Percentiles rank a stretch among this genome's conserved stretches.
Evolutionary conservation across 1,139 yeast genomes (phyloP).

Genomic region (Yamadazyma mexicana): DNA sequence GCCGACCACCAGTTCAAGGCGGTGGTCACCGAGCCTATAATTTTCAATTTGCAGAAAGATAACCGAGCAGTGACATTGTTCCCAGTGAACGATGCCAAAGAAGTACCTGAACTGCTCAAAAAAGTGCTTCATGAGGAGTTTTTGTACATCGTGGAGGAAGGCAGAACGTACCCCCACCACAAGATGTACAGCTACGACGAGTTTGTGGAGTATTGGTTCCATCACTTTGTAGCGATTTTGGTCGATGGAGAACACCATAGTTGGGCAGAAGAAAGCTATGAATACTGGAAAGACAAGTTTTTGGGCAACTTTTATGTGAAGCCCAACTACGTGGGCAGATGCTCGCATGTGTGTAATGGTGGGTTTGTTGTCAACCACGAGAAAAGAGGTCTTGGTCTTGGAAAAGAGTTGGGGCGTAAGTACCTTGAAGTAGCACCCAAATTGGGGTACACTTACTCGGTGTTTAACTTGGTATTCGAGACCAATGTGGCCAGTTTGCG

Average conservation of each 20-base stretch:
- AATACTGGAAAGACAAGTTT: slow-evolving; percentile 41
- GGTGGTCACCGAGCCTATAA: slow-evolving; percentile 20
- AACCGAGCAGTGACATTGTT: slow-evolving; percentile 33
- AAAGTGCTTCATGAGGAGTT: slow-evolving; percentile 37
- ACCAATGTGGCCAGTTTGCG: slow-evolving; percentile 65
- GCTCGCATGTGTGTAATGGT: slow-evolving; percentile 78
- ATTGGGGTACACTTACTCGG: slow-evolving; percentile 73
- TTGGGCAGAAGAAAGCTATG: slow-evolving; percentile 13
- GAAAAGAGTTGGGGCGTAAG: slow-evolving; percentile 58
- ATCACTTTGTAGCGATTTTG: slow-evolving; percentile 45
- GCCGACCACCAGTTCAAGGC: slow-evolving; percentile 31
- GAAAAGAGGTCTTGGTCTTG: slow-evolving; percentile 62
- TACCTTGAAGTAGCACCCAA: slow-evolving; percentile 68
- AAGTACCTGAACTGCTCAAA: slow-evolving; percentile 37
- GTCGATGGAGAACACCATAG: slow-evolving; percentile 35
- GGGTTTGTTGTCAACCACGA: slow-evolving; percentile 65
- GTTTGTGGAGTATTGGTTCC: slow-evolving; percentile 45
- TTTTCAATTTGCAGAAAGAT: slow-evolving; percentile 30
- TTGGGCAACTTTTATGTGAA: slow-evolving; percentile 74
- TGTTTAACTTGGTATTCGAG: slow-evolving; percentile 79
- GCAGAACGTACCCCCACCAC: slow-evolving; percentile 49
- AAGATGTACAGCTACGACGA: slow-evolving; percentile 25
- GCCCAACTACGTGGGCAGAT: slow-evolving; percentile 77
- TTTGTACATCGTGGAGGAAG: slow-evolving; percentile 49
- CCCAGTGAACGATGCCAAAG: slow-evolving; percentile 27